Evolutionary conservation across 2,329 filamentous ascomycete genomes (phyloP).

Genomic region (Talaromyces sp.): DNA sequence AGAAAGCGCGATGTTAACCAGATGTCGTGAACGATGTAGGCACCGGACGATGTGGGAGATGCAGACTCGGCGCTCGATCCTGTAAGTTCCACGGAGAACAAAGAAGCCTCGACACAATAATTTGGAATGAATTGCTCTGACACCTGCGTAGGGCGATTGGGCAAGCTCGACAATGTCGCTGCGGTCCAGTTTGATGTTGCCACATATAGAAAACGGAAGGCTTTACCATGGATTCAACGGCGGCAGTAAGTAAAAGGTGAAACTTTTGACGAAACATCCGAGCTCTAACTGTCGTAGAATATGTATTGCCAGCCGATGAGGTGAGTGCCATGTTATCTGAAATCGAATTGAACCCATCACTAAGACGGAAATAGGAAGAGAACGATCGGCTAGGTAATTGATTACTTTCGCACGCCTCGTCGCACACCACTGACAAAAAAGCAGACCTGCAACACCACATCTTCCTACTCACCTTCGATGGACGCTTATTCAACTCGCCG

Average conservation of each 20-base stretch:
- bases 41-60: neutral
- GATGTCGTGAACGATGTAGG: neutral
- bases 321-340: neutral
- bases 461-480: neutral
- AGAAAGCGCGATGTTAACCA: neutral
- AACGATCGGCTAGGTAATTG: neutral
- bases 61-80: neutral
- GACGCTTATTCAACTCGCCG: neutral
- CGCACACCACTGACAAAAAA: neutral
- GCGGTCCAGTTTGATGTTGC: neutral
- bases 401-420: neutral
- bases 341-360: neutral
- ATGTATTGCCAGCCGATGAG: neutral
- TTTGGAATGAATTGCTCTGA: neutral
- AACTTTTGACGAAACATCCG: neutral
- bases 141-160: neutral
- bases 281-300: neutral
- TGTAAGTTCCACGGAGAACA: neutral
- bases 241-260: neutral
- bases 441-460: neutral
- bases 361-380: neutral
- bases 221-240: neutral
- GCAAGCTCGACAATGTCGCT: neutral
- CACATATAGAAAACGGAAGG: neutral
- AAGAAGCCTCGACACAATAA: neutral